These are phyloP conservation scores for Scedosporium aurantiacum DNA, from an alignment of 2,329 filamentous ascomycete genomes.

Conservation along the genomic window DNA sequence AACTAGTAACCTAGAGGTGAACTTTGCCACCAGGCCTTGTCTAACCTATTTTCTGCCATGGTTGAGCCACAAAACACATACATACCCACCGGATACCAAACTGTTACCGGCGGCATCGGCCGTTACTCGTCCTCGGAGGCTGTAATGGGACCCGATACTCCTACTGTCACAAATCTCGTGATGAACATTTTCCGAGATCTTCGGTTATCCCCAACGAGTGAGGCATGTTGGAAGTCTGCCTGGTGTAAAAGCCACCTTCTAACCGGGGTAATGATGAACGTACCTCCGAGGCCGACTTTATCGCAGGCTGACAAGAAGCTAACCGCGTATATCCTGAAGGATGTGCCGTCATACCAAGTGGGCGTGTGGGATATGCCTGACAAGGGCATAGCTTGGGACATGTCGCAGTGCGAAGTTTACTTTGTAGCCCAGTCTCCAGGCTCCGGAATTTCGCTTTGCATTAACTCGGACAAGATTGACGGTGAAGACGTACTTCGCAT, in stretches of 20 bases:
- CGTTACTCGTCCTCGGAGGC: neutral
- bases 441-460: neutral
- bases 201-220: neutral
- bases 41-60: neutral
- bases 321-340: neutral
- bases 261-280: neutral
- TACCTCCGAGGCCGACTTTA: neutral
- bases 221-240: neutral
- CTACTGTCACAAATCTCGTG: neutral
- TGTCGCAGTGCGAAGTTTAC: neutral
- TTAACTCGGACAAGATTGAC: neutral
- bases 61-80: neutral
- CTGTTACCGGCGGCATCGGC: neutral
- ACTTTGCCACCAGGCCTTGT: neutral
- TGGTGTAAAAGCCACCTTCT: neutral
- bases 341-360: neutral
- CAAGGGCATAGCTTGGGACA: neutral
- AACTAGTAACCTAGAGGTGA: neutral
- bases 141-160: neutral
- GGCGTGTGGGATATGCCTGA: neutral
- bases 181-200: neutral
- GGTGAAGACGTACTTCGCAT: neutral
- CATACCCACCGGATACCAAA: neutral
- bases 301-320: neutral
- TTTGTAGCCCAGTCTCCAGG: neutral